Percentiles rank a stretch among this genome's conserved stretches.
Conservation (phyloP, 2,329 filamentous ascomycete genomes). For the Neonectria punicea region DNA sequence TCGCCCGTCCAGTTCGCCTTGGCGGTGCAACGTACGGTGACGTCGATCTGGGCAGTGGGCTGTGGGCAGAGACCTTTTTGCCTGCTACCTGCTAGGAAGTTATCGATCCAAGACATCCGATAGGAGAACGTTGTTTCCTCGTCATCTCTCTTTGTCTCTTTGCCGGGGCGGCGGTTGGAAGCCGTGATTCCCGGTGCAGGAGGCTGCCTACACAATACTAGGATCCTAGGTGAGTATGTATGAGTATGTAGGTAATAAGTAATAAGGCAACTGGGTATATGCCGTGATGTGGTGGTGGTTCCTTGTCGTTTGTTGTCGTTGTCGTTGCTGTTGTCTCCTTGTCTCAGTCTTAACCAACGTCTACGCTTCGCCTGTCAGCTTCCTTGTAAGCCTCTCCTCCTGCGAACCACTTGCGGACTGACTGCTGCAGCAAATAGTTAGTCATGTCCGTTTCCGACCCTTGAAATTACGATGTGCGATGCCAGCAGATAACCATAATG, state of each 20-base stretch:
- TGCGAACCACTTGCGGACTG: constrained; percentile 19
- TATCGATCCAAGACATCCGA: constrained; percentile 34
- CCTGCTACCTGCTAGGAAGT: constrained; percentile 13
- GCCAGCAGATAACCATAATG: constrained; percentile 40
- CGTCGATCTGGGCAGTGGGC: constrained; percentile 38
- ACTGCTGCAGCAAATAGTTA: constrained; percentile 9
- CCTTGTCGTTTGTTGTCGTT: constrained; percentile 3
- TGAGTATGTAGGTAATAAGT: too few relatives aligned
- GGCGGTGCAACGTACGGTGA: constrained; percentile 39
- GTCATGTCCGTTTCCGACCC: constrained; percentile 22
- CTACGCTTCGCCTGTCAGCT: background rate
- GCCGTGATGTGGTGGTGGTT: constrained; percentile 10
- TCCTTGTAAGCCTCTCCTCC: background rate
- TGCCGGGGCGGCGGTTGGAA: constrained; percentile 13
- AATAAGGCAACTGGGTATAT: background rate
- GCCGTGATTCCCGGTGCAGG: constrained; percentile 17
- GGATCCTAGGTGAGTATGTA: background rate
- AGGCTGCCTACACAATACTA: constrained; percentile 10
- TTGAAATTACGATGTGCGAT: constrained; percentile 29
- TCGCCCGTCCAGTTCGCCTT: constrained; percentile 33
- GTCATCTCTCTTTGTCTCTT: constrained; percentile 7
- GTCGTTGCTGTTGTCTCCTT: background rate
- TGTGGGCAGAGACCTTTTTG: background rate
- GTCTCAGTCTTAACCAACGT: background rate
- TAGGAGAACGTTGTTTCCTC: constrained; percentile 22